These are phyloP conservation scores for Cladosporium cucumerinum DNA, from an alignment of 2,329 filamentous ascomycete species.

Conservation along the genomic window DNA sequence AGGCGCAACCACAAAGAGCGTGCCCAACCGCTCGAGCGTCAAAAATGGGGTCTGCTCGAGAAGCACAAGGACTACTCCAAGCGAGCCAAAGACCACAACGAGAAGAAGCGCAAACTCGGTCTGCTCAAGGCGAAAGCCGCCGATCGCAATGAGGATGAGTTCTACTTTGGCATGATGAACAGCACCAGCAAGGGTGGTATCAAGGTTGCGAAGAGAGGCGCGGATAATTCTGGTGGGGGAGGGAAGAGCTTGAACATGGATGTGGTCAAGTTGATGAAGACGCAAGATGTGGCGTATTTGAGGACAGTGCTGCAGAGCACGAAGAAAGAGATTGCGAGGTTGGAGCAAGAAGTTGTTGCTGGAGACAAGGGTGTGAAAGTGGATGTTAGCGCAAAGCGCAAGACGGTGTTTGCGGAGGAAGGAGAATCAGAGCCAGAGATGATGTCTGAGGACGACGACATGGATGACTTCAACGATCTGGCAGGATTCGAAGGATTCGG, in stretches of 20 bases:
- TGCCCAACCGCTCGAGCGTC: constrained; percentile 77
- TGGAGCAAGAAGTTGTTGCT: constrained; percentile 37
- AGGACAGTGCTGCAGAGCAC: constrained; percentile 56
- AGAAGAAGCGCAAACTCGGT: constrained; percentile 58
- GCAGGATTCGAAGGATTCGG: constrained; percentile 25
- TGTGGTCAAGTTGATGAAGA: constrained; percentile 62
- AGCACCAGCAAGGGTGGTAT: constrained; percentile 47
- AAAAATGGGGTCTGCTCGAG: constrained; percentile 86
- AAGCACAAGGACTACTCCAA: constrained; percentile 84
- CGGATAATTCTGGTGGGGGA: constrained; percentile 33
- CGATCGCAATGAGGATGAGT: constrained; percentile 64
- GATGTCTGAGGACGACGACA: constrained; percentile 17
- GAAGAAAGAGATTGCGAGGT: constrained; percentile 51
- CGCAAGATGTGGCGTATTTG: constrained; percentile 62
- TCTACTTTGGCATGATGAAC: constrained; percentile 63
- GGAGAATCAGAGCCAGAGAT: constrained; percentile 29
- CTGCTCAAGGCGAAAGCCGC: constrained; percentile 57
- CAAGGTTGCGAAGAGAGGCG: constrained; percentile 45
- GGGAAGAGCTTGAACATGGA: constrained; percentile 48
- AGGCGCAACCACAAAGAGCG: constrained; percentile 87
- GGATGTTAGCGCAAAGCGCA: constrained; percentile 29
- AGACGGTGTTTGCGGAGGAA: constrained; percentile 40
- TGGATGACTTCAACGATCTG: constrained; percentile 19
- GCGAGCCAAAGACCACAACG: constrained; percentile 61
- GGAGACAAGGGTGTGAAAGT: constrained; percentile 41